A percentile compares a stretch with the other conserved stretches of the same genome.
Conservation (phyloP, 1,284 basidiomycete genomes). For the Tilletia setariae region DNA sequence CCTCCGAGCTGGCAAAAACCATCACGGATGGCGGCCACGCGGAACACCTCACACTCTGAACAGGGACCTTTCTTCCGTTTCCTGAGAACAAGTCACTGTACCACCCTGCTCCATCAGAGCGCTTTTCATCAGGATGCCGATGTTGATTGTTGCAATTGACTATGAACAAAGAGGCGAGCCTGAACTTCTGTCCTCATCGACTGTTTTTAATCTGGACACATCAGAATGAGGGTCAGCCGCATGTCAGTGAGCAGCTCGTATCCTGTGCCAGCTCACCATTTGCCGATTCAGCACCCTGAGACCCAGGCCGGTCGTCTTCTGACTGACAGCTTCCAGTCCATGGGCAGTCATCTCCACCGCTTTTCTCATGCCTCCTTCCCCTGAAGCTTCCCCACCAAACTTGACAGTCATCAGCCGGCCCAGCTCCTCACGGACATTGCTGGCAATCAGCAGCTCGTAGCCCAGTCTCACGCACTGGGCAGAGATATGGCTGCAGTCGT, state of each 20-base stretch:
- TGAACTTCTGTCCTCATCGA: not conserved
- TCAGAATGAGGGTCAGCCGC: not conserved
- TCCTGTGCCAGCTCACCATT: not conserved
- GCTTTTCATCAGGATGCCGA: no score
- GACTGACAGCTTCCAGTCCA: not conserved
- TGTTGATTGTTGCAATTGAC: no score
- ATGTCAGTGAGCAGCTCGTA: not conserved
- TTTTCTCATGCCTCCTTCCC: not conserved
- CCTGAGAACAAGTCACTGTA: no score
- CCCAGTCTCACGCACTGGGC: slow-evolving; percentile 10
- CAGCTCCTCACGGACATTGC: slow-evolving; percentile 12
- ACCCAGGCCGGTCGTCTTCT: not conserved
- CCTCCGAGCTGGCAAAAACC: no score
- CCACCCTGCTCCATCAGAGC: no score
- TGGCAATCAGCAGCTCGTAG: slow-evolving; percentile 4
- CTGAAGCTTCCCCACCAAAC: not conserved
- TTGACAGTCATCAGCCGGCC: not conserved
- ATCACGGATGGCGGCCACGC: no score
- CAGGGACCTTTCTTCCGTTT: no score
- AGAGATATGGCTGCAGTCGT: slow-evolving; percentile 65
- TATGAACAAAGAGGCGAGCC: no score
- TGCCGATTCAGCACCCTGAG: slow-evolving; percentile 9
- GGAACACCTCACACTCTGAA: no score
- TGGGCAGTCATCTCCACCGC: not conserved
- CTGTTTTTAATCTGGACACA: slow-evolving; percentile 6